Evolutionary conservation across 768 basidiomycete genomes (phyloP).

Genomic region (Polyporus arcularius): DNA sequence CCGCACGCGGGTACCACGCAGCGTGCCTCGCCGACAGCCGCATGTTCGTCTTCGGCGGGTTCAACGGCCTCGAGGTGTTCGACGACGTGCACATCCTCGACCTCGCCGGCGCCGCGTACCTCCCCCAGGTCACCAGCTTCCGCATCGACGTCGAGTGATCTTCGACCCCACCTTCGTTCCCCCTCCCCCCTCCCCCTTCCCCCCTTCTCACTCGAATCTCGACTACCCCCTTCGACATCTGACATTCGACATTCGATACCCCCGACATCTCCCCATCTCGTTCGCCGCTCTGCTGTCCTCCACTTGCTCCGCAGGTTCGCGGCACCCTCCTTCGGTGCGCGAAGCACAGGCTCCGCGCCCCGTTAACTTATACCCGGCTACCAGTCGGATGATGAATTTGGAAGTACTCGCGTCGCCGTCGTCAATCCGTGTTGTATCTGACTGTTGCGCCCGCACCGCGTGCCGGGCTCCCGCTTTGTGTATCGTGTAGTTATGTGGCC

Average conservation of each 20-base stretch:
- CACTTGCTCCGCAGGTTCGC: background rate
- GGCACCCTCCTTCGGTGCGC: background rate
- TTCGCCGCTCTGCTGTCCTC: background rate
- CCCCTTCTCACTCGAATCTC: too few relatives aligned
- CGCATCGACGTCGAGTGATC: conserved; percentile 30
- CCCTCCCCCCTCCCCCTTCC: background rate
- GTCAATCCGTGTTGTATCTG: conserved; percentile 15
- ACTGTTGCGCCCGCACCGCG: background rate
- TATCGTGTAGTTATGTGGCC: background rate
- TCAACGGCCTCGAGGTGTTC: conserved; percentile 79
- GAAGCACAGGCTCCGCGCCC: background rate
- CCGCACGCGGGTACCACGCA: conserved; percentile 82
- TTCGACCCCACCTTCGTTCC: background rate
- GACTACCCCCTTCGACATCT: too few relatives aligned
- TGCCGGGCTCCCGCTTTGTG: background rate
- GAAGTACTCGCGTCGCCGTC: conserved; percentile 1
- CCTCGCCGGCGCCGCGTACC: conserved; percentile 82
- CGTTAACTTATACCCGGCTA: background rate
- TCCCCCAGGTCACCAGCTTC: conserved; percentile 64
- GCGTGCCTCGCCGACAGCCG: conserved; percentile 82
- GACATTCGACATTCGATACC: too few relatives aligned
- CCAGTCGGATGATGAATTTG: background rate
- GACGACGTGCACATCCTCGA: conserved; percentile 88
- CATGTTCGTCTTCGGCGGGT: conserved; percentile 85
- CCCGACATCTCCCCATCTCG: background rate